phyloP scores from a whole-genome alignment of 768 basidiomycete species.

The Phylloporus scabripes region DNA sequence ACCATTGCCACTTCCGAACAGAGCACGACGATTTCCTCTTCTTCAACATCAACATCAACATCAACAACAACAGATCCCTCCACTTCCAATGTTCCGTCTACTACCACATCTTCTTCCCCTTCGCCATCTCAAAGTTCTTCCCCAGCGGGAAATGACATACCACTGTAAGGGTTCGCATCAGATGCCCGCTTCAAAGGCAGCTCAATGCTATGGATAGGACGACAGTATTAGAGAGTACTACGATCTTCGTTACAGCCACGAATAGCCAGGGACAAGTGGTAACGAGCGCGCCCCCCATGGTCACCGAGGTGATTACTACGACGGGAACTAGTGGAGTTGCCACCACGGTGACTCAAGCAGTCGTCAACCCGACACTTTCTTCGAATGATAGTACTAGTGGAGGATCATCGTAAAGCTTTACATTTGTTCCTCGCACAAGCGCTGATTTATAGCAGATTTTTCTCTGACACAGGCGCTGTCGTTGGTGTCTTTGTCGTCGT shows the following conservation, averaged over 20 bases:
- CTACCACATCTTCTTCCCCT: slow-evolving; percentile 7
- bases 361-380: slow-evolving; percentile 68
- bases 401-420: slow-evolving; percentile 43
- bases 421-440: neutral
- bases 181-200: neutral
- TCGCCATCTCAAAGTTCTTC: slow-evolving; percentile 7
- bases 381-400: slow-evolving; percentile 39
- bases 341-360: slow-evolving; percentile 56
- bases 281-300: slow-evolving; percentile 46
- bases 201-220: slow-evolving; percentile 37
- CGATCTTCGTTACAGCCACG: slow-evolving; percentile 56
- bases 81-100: slow-evolving; percentile 11
- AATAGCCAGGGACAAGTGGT: slow-evolving; percentile 46
- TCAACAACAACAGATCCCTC: slow-evolving; percentile 13
- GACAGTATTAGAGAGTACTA: slow-evolving; percentile 43
- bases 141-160: slow-evolving; percentile 6
- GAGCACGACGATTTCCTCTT: slow-evolving; percentile 8
- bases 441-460: slow-evolving; percentile 55
- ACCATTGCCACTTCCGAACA: slow-evolving; percentile 2
- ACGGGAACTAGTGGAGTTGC: slow-evolving; percentile 49
- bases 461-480: slow-evolving; percentile 83
- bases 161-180: slow-evolving; percentile 24
- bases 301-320: slow-evolving; percentile 54
- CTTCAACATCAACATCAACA: slow-evolving; percentile 15
- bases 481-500: slow-evolving; percentile 89